Conservation (phyloP, 805 yeast species). For the Zygosaccharomyces lentus region DNA sequence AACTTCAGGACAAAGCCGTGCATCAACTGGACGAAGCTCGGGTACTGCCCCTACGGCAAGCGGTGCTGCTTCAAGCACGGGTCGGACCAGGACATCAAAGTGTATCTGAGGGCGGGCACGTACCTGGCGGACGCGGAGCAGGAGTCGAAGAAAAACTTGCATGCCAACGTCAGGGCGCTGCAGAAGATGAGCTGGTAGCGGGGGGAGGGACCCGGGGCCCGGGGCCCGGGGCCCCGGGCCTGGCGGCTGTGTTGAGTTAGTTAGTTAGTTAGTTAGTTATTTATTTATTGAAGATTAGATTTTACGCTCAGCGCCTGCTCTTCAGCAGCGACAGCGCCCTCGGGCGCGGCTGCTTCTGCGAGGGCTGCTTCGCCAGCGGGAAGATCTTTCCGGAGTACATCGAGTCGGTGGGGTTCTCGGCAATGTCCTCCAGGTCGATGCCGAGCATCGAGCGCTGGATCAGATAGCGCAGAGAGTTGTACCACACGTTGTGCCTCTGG, state of each 20-base stretch:
- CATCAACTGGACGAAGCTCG: constrained; percentile 78
- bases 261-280: no score
- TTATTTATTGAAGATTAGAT: constrained; percentile 7
- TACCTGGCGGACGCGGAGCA: not conserved
- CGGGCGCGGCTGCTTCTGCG: constrained; percentile 19
- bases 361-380: constrained; percentile 18
- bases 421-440: constrained; percentile 43
- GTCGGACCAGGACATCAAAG: constrained; percentile 33
- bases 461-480: constrained; percentile 71
- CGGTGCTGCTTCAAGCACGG: constrained; percentile 92
- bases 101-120: constrained; percentile 28
- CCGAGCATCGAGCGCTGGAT: constrained; percentile 62
- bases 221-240: no score
- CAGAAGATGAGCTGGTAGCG: constrained; percentile 33
- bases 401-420: constrained; percentile 38
- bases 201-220: no score
- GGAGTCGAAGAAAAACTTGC: constrained; percentile 25
- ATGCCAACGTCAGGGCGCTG: constrained; percentile 30
- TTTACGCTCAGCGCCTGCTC: not conserved
- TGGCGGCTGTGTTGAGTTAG: no score
- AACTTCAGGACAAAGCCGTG: constrained; percentile 92
- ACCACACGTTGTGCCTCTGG: constrained; percentile 89
- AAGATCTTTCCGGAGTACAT: constrained; percentile 33
- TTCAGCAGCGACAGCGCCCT: constrained; percentile 5
- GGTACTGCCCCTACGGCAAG: constrained; percentile 82